Evolutionary conservation across 768 basidiomycete species (phyloP), one percentile per base, ranked within the genome.

Genomic region (Chalciporus sphaerocephalus): DNA sequence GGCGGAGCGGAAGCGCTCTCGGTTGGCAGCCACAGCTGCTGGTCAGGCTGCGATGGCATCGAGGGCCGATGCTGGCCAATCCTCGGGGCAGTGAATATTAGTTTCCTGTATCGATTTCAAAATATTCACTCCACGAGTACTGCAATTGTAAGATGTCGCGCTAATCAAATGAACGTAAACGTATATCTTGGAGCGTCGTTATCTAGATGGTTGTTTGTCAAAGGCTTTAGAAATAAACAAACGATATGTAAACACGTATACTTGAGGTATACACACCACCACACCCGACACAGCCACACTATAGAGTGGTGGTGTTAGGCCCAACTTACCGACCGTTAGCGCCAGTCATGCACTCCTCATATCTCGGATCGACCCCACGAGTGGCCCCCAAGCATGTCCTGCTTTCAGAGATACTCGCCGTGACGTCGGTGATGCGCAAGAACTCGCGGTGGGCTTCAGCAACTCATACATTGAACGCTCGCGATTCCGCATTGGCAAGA

Each of bases 351-450:
- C 39, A 28, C 16, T 27, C 56, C 25, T 24, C 56, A 23, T 25
- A 48, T 37, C 28, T 25, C 22, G 47, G 21, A 39, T 46, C 57
- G 38, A 52, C 48, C 9, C 33, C 51, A 12, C 51, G 39, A 42
- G 73, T 81, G 44, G 78, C 84, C n/a, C 66, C 72, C 38, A 83
- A 83, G 47, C 87, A 92, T 76, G 78, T 96, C 34, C 66, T 98
- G 25, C 81, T 88, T 50, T 86, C 92, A 34, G 93, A 98, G 73
- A 87, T 97, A 50, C 77, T 93, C 40, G 75, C 89, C 15, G 90
- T 98, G 54, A 96, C 92, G 27, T 87, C 90, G 2, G 78, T 82
- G 16, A 98, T 99, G 94, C 88, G 95, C 65, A 92, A 93, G 73
- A 98, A 98, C 69, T 92, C 94, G 37, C 81, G 96, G 35, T 97